These are phyloP conservation scores for Puccinia hordei DNA, from an alignment of 1,284 basidiomycete genomes.

Conservation along the genomic window DNA sequence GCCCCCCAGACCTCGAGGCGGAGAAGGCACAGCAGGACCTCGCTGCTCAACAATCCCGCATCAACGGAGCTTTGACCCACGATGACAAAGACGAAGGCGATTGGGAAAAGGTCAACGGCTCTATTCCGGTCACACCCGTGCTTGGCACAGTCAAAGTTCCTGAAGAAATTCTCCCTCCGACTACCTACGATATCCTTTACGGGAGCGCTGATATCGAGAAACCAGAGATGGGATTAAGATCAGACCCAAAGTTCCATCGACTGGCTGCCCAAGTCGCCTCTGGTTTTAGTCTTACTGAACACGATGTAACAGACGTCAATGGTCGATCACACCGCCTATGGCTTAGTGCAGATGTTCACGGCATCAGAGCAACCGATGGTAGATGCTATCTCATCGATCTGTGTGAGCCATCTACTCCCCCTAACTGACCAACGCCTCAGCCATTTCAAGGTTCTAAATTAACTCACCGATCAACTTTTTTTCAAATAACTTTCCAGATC, in stretches of 20 bases:
- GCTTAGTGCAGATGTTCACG: conserved; percentile 66
- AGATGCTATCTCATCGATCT: conserved; percentile 65
- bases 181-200: conserved; percentile 64
- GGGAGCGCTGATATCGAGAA: conserved; percentile 65
- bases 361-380: conserved; percentile 65
- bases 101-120: conserved; percentile 63
- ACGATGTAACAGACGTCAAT: conserved; percentile 62
- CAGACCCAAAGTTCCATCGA: conserved; percentile 63
- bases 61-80: conserved; percentile 30
- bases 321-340: conserved; percentile 63
- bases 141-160: conserved; percentile 60
- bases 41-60: conserved; percentile 51
- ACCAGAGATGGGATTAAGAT: conserved; percentile 60
- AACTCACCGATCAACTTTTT: neutral
- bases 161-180: conserved; percentile 57
- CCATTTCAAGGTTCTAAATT: neutral
- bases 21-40: conserved; percentile 55
- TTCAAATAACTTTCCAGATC: conserved; percentile 11
- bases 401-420: conserved; percentile 54
- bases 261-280: conserved; percentile 63
- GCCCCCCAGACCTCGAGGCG: conserved; percentile 55
- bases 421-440: neutral
- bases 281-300: conserved; percentile 63
- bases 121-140: conserved; percentile 74
- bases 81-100: conserved; percentile 54